phyloP scores from a whole-genome alignment of 139 green algal species.

The Coccomyxa sp. region DNA sequence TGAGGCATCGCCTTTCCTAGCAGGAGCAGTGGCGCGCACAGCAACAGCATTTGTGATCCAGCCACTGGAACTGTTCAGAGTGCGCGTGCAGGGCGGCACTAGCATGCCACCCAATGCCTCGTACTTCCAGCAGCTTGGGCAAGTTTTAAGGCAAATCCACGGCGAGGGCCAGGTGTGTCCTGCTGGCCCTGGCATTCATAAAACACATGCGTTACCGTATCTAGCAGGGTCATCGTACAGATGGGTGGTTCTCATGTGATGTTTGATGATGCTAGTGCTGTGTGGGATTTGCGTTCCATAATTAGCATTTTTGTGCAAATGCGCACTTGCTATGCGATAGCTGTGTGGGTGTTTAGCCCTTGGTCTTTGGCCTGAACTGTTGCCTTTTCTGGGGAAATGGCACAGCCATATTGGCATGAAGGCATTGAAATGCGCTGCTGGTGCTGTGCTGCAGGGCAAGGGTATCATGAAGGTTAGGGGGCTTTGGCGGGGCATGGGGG shows the following conservation, averaged over 20 bases:
- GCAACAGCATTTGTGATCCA: constrained; percentile 63
- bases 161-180: background rate
- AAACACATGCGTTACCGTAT: no score
- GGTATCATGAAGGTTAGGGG: constrained; percentile 1
- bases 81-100: constrained; percentile 6
- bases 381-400: no score
- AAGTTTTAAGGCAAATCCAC: background rate
- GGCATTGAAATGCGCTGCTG: background rate
- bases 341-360: no score
- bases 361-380: no score
- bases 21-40: constrained; percentile 59
- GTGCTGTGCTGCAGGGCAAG: background rate
- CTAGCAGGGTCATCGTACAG: no score
- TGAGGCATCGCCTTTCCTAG: constrained; percentile 91
- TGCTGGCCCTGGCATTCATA: no score
- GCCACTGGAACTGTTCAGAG: constrained; percentile 68
- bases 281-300: no score
- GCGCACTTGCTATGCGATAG: no score
- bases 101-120: background rate
- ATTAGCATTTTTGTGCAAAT: no score
- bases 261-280: no score
- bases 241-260: no score
- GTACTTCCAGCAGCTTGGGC: background rate
- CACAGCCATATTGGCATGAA: no score
- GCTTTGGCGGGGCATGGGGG: constrained; percentile 73